phyloP scores from a whole-genome alignment of 192 early-diverging fungal genomes.

The Thamnidium elegans region DNA sequence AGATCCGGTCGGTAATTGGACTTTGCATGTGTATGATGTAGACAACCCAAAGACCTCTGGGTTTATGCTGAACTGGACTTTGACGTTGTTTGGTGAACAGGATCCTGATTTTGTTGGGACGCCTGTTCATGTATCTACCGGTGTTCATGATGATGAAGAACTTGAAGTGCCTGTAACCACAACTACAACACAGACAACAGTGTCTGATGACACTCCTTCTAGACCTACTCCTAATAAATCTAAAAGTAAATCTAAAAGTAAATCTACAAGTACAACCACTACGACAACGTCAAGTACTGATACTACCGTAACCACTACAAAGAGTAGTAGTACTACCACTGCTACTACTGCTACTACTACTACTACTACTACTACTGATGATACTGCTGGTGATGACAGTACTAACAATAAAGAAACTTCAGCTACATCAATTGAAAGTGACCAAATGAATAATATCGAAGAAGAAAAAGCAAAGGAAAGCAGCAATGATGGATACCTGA shows the following conservation, averaged over 20 bases:
- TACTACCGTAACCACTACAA: too few relatives aligned
- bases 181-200: background rate
- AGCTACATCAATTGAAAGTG: background rate
- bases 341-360: background rate
- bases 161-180: background rate
- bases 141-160: background rate
- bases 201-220: background rate
- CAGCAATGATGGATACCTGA: background rate
- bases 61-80: conserved; percentile 61
- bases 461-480: background rate
- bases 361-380: background rate
- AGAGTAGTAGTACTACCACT: too few relatives aligned
- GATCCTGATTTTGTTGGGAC: conserved; percentile 20
- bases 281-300: too few relatives aligned
- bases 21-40: conserved; percentile 62
- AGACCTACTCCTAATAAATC: conserved; percentile 14
- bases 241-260: too few relatives aligned
- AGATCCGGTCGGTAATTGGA: conserved; percentile 76
- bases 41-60: conserved; percentile 48
- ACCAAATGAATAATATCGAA: background rate
- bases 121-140: background rate
- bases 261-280: too few relatives aligned
- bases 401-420: background rate
- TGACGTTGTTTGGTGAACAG: conserved; percentile 46
- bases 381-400: background rate